phyloP scores from a whole-genome alignment of 768 basidiomycete species.

The Cyclocybe cylindracea region DNA sequence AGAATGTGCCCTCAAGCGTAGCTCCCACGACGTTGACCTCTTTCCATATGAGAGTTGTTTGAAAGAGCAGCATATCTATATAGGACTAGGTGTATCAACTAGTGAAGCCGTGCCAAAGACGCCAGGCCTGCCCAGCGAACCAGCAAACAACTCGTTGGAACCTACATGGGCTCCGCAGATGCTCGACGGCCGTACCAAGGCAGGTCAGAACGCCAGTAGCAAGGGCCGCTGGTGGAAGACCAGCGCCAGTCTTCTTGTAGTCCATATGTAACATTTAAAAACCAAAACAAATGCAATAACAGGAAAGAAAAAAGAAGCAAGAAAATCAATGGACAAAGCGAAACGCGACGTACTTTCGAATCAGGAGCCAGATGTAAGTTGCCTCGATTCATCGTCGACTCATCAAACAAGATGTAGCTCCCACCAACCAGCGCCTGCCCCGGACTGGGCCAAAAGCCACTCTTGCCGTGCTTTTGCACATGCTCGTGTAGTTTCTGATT shows the following conservation, averaged over 20 bases:
- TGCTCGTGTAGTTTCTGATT: conserved; percentile 83
- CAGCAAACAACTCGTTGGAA: conserved; percentile 37
- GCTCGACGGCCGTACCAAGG: conserved; percentile 1
- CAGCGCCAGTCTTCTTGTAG: conserved; percentile 95
- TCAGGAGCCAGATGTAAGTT: conserved; percentile 51
- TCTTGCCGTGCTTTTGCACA: conserved; percentile 53
- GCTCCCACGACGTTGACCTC: conserved; percentile 78
- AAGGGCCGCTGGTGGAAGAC: conserved; percentile 62
- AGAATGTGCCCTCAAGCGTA: conserved; percentile 84
- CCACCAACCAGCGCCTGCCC: conserved; percentile 86
- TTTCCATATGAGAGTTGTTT: conserved; percentile 85
- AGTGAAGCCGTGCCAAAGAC: conserved; percentile 37
- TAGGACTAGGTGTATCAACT: conserved; percentile 98
- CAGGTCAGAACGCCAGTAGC: conserved; percentile 13
- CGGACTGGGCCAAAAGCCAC: conserved; percentile 78
- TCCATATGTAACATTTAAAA: conserved; percentile 42
- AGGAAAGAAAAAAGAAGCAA: conserved; percentile 5
- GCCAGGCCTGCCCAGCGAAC: conserved; percentile 17
- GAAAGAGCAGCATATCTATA: conserved; percentile 47
- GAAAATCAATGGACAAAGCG: conserved; percentile 10
- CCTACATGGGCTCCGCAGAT: conserved; percentile 61
- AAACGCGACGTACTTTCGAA: conserved; percentile 53
- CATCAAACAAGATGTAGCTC: conserved; percentile 82
- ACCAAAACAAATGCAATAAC: conserved; percentile 7
- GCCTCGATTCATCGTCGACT: conserved; percentile 49